Evolutionary conservation across 805 yeast species (phyloP).

Genomic region (Sugiyamaella marilandica): DNA sequence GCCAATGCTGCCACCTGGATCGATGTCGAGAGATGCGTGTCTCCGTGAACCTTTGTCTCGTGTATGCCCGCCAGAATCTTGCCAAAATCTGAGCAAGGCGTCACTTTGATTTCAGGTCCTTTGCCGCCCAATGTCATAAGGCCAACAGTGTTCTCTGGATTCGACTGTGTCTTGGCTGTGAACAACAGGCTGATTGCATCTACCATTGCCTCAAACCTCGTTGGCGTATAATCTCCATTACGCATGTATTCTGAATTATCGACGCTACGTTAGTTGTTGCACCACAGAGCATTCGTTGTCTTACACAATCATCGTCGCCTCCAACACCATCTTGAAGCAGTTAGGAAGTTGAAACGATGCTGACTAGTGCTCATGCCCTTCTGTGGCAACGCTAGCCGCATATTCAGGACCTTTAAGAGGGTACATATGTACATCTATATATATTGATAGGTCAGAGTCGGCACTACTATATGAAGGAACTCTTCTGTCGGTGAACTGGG

Average conservation of each 20-base stretch:
- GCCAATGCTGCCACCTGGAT: slow-evolving; percentile 92
- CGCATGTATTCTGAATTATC: slow-evolving; percentile 96
- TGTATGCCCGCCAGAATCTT: slow-evolving; percentile 79
- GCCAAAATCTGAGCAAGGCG: slow-evolving; percentile 83
- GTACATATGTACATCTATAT: too few species aligned
- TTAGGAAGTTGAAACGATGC: not conserved
- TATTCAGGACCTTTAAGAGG: slow-evolving; percentile 2
- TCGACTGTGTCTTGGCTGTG: slow-evolving; percentile 76
- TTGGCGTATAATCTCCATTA: slow-evolving; percentile 87
- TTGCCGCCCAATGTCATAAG: slow-evolving; percentile 82
- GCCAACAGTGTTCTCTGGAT: slow-evolving; percentile 94
- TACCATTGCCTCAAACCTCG: slow-evolving; percentile 86
- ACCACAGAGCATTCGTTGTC: slow-evolving; percentile 14
- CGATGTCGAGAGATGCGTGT: slow-evolving; percentile 67
- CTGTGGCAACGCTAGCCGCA: not conserved
- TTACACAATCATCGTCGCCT: slow-evolving; percentile 87
- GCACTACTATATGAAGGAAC: too few species aligned
- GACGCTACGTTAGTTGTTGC: slow-evolving; percentile 35
- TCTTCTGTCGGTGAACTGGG: too few species aligned
- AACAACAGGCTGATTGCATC: slow-evolving; percentile 86
- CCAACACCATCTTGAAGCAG: slow-evolving; percentile 67
- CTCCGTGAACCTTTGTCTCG: slow-evolving; percentile 65
- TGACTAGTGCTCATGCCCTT: not conserved
- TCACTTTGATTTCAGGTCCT: slow-evolving; percentile 75
- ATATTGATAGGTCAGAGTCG: too few species aligned